Evolutionary conservation across 2,329 filamentous ascomycete species (phyloP).

Genomic region (Aspergillus costaricaensis): DNA sequence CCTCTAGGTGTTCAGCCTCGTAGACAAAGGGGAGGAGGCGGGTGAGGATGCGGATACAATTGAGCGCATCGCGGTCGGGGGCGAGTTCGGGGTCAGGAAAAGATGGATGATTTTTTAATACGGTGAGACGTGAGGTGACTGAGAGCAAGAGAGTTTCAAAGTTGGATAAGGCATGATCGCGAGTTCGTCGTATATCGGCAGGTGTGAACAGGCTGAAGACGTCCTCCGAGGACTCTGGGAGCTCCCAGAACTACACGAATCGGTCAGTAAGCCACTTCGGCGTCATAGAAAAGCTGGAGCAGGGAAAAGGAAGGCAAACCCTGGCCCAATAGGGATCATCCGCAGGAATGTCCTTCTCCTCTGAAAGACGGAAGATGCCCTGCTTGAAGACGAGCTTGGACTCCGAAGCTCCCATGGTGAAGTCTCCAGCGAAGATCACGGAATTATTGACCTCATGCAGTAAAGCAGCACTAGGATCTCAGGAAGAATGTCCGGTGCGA

Average conservation of each 20-base stretch:
- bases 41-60: slow-evolving; percentile 90
- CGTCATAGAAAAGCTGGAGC: background rate
- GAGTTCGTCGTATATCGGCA: slow-evolving; percentile 81
- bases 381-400: slow-evolving; percentile 99
- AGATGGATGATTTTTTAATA: slow-evolving; percentile 82
- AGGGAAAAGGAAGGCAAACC: slow-evolving; percentile 54
- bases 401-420: slow-evolving; percentile 90
- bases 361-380: slow-evolving; percentile 94
- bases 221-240: slow-evolving; percentile 93
- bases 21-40: slow-evolving; percentile 88
- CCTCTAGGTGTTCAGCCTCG: slow-evolving; percentile 77
- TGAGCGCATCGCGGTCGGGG: slow-evolving; percentile 82
- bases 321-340: slow-evolving; percentile 93
- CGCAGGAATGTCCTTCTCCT: slow-evolving; percentile 81
- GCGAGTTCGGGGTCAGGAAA: slow-evolving; percentile 87
- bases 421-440: slow-evolving; percentile 29
- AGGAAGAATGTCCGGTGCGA: background rate
- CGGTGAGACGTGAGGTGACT: slow-evolving; percentile 77
- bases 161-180: slow-evolving; percentile 82
- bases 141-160: slow-evolving; percentile 85
- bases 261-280: background rate
- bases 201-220: slow-evolving; percentile 94
- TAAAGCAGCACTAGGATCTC: background rate
- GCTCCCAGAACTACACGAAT: slow-evolving; percentile 79
- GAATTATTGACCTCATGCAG: slow-evolving; percentile 30